phyloP scores from a whole-genome alignment of 1,139 yeast genomes.

The Yamadazyma triangularis region DNA sequence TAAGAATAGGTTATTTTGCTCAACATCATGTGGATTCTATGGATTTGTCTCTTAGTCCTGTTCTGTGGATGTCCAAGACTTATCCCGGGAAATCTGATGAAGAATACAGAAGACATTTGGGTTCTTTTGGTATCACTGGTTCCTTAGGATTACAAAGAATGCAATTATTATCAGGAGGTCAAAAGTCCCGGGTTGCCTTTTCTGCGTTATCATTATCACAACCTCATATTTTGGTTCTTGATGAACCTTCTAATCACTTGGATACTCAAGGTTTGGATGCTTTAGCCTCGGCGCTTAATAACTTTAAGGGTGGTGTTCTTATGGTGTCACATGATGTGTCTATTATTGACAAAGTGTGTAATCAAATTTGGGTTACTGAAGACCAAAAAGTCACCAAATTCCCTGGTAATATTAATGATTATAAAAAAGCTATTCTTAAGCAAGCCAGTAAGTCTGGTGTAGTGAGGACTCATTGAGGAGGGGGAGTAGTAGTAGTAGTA shows the following conservation, averaged over 20 bases:
- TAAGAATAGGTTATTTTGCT: conserved; percentile 97
- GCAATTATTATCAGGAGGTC: conserved; percentile 93
- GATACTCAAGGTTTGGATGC: conserved; percentile 99
- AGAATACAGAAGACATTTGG: conserved; percentile 94
- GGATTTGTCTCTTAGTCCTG: conserved; percentile 87
- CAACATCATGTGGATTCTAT: conserved; percentile 98
- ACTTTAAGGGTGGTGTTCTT: conserved; percentile 90
- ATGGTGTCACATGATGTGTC: conserved; percentile 98
- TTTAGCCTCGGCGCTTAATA: conserved; percentile 77
- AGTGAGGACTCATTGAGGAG: conserved; percentile 66
- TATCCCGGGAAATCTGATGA: conserved; percentile 95
- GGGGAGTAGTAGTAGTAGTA: too few species aligned
- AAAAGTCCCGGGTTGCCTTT: conserved; percentile 95
- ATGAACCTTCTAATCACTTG: conserved; percentile 98
- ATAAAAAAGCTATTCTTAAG: conserved; percentile 80
- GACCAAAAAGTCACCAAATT: conserved; percentile 73
- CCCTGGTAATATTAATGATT: conserved; percentile 80
- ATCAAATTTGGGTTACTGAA: conserved; percentile 94
- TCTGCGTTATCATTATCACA: conserved; percentile 87
- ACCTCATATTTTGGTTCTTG: conserved; percentile 91
- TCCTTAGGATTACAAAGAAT: conserved; percentile 88
- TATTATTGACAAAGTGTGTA: conserved; percentile 82
- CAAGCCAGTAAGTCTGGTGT: conserved; percentile 84
- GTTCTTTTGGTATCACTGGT: conserved; percentile 96
- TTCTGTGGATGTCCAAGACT: conserved; percentile 86